These are phyloP conservation scores for Blastobotrys muscicola DNA, from an alignment of 805 yeast species.

Conservation along the genomic window DNA sequence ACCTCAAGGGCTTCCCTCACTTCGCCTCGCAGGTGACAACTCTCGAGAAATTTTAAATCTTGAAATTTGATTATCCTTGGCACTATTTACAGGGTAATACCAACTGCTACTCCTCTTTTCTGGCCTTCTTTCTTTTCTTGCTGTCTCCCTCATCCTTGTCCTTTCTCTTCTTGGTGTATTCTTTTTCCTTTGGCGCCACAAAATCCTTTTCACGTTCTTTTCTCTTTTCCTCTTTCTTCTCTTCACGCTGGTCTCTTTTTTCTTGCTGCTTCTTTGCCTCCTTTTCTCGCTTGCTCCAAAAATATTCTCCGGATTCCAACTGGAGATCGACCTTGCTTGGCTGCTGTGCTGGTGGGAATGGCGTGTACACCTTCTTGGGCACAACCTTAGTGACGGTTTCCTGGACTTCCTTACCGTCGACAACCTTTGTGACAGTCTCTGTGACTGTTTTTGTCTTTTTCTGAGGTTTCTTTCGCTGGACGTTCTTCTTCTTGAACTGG, in stretches of 20 bases:
- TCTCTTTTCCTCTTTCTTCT: constrained; percentile 53
- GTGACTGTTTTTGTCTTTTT: constrained; percentile 42
- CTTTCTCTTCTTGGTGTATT: constrained; percentile 32
- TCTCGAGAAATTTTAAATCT: no score
- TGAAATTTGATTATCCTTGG: no score
- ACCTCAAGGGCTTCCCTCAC: no score
- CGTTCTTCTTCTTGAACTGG: constrained; percentile 91
- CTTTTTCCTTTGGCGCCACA: constrained; percentile 76
- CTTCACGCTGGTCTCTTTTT: constrained; percentile 71
- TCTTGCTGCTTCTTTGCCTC: constrained; percentile 59
- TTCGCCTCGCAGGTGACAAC: no score
- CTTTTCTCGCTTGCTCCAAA: constrained; percentile 81
- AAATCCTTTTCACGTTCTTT: constrained; percentile 68
- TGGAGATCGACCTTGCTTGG: constrained; percentile 97
- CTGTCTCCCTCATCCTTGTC: constrained; percentile 24
- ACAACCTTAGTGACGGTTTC: constrained; percentile 39
- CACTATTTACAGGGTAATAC: no score
- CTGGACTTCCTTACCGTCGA: constrained; percentile 57
- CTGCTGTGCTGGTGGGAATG: constrained; percentile 96
- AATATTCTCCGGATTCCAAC: constrained; percentile 97
- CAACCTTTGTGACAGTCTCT: constrained; percentile 50
- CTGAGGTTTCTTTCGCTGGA: constrained; percentile 83
- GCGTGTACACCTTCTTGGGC: constrained; percentile 73
- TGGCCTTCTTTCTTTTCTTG: constrained; percentile 21
- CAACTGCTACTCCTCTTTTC: constrained; percentile 6